phyloP scores from a whole-genome alignment of 192 early-diverging fungal genomes.

The Backusella psychrophila region DNA sequence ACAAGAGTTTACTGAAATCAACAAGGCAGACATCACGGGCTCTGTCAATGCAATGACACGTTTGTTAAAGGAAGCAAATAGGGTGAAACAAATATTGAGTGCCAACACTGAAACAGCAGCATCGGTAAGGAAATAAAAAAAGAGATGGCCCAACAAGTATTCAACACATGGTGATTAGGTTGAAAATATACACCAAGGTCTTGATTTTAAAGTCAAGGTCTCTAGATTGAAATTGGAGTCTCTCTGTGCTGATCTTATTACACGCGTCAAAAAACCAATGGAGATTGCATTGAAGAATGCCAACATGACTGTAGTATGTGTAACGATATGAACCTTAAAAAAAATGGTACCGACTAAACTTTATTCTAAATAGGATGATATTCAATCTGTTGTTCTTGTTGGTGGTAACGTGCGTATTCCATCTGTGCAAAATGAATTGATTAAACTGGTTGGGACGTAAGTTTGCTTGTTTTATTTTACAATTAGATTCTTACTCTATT shows the following conservation, averaged over 20 bases:
- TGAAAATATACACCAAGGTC: conserved; percentile 83
- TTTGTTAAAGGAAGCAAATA: conserved; percentile 89
- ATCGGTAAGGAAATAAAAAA: conserved; percentile 47
- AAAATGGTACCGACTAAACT: not conserved
- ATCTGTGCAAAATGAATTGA: conserved; percentile 71
- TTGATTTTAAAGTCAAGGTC: conserved; percentile 78
- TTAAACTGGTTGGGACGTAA: conserved; percentile 66
- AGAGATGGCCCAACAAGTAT: not conserved
- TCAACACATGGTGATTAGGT: conserved; percentile 41
- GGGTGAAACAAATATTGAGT: conserved; percentile 95
- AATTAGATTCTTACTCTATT: not conserved
- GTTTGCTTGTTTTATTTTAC: not conserved
- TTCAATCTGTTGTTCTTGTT: conserved; percentile 91
- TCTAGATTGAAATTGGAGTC: conserved; percentile 81
- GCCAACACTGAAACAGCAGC: conserved; percentile 87
- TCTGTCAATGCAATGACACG: conserved; percentile 84
- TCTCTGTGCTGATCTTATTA: conserved; percentile 58
- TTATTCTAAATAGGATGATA: conserved; percentile 44
- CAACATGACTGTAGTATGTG: conserved; percentile 56
- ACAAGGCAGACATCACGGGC: conserved; percentile 50
- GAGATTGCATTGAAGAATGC: conserved; percentile 66
- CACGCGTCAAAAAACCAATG: conserved; percentile 73
- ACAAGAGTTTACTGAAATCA: conserved; percentile 59
- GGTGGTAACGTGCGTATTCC: conserved; percentile 93
- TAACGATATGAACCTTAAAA: not conserved